Conservation (phyloP, 768 basidiomycete genomes). For the Rhodotorula diobovata region DNA sequence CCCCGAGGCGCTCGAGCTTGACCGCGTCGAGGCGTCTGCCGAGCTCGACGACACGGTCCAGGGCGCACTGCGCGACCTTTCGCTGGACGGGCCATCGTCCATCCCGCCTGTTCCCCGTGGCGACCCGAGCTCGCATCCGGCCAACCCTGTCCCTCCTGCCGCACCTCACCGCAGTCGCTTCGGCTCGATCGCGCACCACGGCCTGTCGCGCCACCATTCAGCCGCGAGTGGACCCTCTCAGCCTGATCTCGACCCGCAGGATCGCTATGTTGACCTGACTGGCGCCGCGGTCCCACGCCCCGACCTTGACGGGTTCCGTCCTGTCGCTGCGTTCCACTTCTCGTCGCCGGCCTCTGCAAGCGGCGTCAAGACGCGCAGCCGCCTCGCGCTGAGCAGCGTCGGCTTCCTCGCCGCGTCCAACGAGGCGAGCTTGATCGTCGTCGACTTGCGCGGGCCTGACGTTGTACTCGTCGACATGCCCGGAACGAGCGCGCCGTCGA, state of each 20-base stretch:
- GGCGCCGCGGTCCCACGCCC: slow-evolving; percentile 2
- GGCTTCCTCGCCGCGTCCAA: slow-evolving; percentile 74
- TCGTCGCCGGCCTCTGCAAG: background rate
- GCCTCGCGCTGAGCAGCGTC: slow-evolving; percentile 65
- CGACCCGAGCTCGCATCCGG: background rate
- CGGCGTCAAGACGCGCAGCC: slow-evolving; percentile 38
- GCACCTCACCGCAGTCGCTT: background rate
- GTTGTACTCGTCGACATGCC: slow-evolving; percentile 57
- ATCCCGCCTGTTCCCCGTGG: background rate
- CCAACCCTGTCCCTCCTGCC: background rate
- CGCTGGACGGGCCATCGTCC: slow-evolving; percentile 4
- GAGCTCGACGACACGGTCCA: slow-evolving; percentile 20
- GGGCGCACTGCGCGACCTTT: slow-evolving; percentile 16
- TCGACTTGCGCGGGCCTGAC: slow-evolving; percentile 71
- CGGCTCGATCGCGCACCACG: background rate
- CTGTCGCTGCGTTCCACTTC: slow-evolving; percentile 20
- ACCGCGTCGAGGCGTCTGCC: slow-evolving; percentile 7
- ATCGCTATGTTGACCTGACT: slow-evolving; percentile 17
- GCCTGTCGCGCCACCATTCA: background rate
- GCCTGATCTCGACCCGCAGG: slow-evolving; percentile 15
- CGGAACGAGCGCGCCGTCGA: slow-evolving; percentile 45
- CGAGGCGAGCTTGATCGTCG: slow-evolving; percentile 58
- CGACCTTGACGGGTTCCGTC: slow-evolving; percentile 30
- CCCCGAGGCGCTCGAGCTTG: slow-evolving; percentile 7
- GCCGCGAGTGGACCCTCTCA: background rate